Evolutionary conservation across 2,329 filamentous ascomycete species (phyloP), one percentile per base, ranked within the genome.

Genomic region (Xylaria sp.): DNA sequence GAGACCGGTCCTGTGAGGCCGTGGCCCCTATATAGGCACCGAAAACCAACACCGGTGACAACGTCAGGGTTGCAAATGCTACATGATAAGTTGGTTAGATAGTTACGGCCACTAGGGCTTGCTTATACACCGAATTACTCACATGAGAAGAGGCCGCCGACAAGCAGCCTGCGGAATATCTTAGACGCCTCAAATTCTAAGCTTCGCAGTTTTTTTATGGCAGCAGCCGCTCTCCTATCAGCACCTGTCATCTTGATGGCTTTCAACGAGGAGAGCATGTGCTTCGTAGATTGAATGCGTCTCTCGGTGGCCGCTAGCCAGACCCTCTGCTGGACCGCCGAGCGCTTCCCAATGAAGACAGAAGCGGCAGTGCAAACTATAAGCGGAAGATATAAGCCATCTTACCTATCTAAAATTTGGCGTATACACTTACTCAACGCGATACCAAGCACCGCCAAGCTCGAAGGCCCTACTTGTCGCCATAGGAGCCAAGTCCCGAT

Each of bases 181-280:
- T 62, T 62, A 4, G 67, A 69, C 11, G 64, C 42, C 15, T 63
- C 60, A 25, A 65, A 67, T 25, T 69, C 64, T 1, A 67, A 44
- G 31, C 36, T 49, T 33, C 67, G 65, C 17, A 65, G 25, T 55
- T 67, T 67, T 22, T 44, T 50, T n/a, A 67, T 62, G 1, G 39
- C 45, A 27, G 45, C 58, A 4, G 53, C 62, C 20, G 60, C 61
- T 54, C 55, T 54, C 25, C 10, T 3, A 17, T 64, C 62, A 0
- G 62, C 58, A 13, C 63, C 68, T 20, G 61, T 67, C 68, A 70
- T 71, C 49, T 71, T 71, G 27, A 71, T 65, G 11, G 65, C 68
- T 55, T 71, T 71, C 13, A 71, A 25, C n/a, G 62, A 70, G 13
- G 66, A 66, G n/a, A 71, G 68, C 63, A 70, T 69, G 57, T 70